Evolutionary conservation across 352 stramenopile species (phyloP).

Genomic region (Globisporangium ultimum): DNA sequence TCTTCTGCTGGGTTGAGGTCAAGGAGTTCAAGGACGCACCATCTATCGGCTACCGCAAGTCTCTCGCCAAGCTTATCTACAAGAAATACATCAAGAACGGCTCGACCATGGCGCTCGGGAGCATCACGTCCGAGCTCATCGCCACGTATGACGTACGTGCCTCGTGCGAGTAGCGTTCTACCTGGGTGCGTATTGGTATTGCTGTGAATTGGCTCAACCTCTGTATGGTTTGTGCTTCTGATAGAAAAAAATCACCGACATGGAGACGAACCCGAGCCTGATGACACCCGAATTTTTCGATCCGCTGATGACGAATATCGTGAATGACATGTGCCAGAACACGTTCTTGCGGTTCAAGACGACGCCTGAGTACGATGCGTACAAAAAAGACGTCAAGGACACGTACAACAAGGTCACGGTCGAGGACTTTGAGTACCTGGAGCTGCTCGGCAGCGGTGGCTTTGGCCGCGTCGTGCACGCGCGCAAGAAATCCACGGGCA

Average conservation of each 20-base stretch:
- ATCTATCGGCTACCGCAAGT: conserved; percentile 63
- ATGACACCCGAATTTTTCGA: conserved; percentile 73
- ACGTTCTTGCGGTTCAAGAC: conserved; percentile 78
- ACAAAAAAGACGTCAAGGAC: conserved; percentile 79
- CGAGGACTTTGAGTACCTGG: conserved; percentile 82
- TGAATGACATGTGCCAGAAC: conserved; percentile 77
- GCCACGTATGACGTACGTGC: conserved; percentile 59
- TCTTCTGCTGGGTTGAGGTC: conserved; percentile 87
- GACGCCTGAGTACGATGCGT: conserved; percentile 61
- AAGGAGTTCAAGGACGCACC: conserved; percentile 76
- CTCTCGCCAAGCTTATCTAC: conserved; percentile 80
- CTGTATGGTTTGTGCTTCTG: neutral
- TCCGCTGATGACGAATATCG: conserved; percentile 59
- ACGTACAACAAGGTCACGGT: conserved; percentile 87
- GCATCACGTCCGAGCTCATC: conserved; percentile 73
- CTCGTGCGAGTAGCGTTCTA: neutral
- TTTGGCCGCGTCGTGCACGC: conserved; percentile 90
- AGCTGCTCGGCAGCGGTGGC: conserved; percentile 86
- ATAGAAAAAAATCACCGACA: conserved; percentile 61
- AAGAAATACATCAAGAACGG: conserved; percentile 82
- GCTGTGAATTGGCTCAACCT: neutral
- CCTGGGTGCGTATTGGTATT: neutral
- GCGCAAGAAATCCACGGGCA: conserved; percentile 86
- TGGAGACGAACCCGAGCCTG: conserved; percentile 33
- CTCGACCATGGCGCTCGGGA: conserved; percentile 68